Evolutionary conservation across 2,329 filamentous ascomycete genomes (phyloP).

Genomic region (Venturia asperata): DNA sequence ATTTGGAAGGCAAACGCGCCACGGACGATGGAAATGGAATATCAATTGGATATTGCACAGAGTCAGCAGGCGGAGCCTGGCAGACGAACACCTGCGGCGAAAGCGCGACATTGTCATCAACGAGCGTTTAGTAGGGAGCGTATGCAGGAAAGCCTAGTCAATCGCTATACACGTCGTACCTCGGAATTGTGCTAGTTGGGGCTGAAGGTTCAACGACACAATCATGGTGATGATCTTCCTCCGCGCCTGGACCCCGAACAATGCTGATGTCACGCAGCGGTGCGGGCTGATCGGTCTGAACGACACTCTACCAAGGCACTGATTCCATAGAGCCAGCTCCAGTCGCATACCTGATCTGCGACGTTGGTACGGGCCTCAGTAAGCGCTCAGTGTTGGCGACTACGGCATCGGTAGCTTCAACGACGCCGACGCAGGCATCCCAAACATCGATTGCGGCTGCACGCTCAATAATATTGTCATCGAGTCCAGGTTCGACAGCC

Average conservation of each 20-base stretch:
- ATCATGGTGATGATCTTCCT: background rate
- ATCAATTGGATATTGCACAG: slow-evolving; percentile 1
- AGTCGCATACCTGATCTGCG: background rate
- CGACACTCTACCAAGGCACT: background rate
- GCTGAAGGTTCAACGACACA: background rate
- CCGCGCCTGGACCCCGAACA: too few species aligned
- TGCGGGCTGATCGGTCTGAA: background rate
- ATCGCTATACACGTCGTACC: background rate
- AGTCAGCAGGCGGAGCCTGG: background rate
- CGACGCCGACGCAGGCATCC: background rate
- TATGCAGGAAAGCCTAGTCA: background rate
- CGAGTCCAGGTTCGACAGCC: background rate
- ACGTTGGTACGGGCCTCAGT: background rate
- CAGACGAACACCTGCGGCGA: slow-evolving; percentile 3
- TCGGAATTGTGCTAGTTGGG: background rate
- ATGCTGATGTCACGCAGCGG: background rate
- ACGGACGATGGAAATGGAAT: background rate
- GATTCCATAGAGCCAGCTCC: background rate
- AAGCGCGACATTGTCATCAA: slow-evolving; percentile 6
- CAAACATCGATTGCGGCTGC: background rate
- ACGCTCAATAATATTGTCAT: background rate
- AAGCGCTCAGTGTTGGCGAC: background rate
- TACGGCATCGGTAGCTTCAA: background rate
- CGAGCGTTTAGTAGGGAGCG: background rate
- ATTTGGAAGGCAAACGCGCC: background rate